phyloP scores from a whole-genome alignment of 2,329 filamentous ascomycete species.

The Verticillium nubilum region DNA sequence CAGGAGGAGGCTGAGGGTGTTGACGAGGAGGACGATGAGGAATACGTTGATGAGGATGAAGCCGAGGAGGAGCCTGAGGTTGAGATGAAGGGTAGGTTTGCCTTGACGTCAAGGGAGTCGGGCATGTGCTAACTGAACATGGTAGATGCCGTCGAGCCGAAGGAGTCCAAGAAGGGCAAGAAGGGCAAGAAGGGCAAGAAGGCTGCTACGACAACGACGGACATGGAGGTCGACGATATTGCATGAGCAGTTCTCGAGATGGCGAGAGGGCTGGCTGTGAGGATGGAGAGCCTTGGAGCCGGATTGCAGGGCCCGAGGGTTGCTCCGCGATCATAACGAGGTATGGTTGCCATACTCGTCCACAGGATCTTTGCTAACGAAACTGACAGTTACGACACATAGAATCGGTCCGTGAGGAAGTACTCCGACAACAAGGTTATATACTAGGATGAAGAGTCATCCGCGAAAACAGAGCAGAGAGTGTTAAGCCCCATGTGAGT shows the following conservation, averaged over 20 bases:
- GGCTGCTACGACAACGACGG: neutral
- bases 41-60: neutral
- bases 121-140: neutral
- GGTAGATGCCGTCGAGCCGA: neutral
- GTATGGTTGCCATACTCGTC: too few relatives aligned
- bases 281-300: neutral
- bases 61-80: neutral
- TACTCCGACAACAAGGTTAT: neutral
- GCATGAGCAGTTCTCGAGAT: neutral
- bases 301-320: neutral
- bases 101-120: neutral
- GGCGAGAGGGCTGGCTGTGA: neutral
- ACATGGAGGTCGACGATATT: neutral
- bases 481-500: too few relatives aligned
- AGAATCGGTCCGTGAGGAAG: neutral
- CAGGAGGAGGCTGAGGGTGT: neutral
- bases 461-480: neutral
- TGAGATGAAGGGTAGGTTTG: neutral
- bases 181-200: neutral
- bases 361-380: neutral
- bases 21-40: neutral
- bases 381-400: neutral
- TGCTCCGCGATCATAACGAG: neutral
- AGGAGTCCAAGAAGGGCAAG: neutral
- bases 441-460: neutral